phyloP scores from a whole-genome alignment of 2,329 filamentous ascomycete species.

The Uncinocarpus reesii region DNA sequence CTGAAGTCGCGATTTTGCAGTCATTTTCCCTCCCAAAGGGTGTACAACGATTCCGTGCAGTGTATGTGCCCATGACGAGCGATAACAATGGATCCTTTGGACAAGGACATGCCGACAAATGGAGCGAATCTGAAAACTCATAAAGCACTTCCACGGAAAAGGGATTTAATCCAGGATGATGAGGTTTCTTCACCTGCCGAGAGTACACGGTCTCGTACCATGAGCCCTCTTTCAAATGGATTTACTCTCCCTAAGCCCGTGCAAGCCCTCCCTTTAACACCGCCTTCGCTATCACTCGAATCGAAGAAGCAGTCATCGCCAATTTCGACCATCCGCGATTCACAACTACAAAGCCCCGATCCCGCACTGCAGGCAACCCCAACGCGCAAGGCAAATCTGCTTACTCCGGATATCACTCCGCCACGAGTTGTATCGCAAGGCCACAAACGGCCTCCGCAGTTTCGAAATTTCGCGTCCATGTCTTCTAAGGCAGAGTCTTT shows the following conservation, averaged over 20 bases:
- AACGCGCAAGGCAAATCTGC: slow-evolving; percentile 55
- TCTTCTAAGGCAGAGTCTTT: slow-evolving; percentile 60
- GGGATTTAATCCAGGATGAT: slow-evolving; percentile 20
- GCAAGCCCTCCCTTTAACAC: slow-evolving; percentile 31
- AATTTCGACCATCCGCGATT: slow-evolving; percentile 19
- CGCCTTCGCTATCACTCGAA: slow-evolving; percentile 26
- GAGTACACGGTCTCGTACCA: background rate
- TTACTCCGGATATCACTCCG: slow-evolving; percentile 66
- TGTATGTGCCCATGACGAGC: background rate
- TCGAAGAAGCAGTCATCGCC: slow-evolving; percentile 21
- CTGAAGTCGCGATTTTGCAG: background rate
- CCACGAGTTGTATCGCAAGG: slow-evolving; percentile 40
- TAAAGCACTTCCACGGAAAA: slow-evolving; percentile 32
- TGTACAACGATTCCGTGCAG: background rate
- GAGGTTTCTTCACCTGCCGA: background rate
- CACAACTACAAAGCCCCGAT: slow-evolving; percentile 8
- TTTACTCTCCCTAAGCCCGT: slow-evolving; percentile 18
- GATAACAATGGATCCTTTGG: background rate
- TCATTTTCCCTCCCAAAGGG: background rate
- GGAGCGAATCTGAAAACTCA: slow-evolving; percentile 31
- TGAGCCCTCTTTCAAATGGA: slow-evolving; percentile 17
- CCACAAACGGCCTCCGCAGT: slow-evolving; percentile 28
- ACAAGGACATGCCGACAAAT: slow-evolving; percentile 7
- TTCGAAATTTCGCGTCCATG: slow-evolving; percentile 45
- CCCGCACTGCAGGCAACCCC: slow-evolving; percentile 42